Base-by-base conservation (phyloP, 2,329 filamentous ascomycete genomes). In the Colletotrichum sp. region DNA sequence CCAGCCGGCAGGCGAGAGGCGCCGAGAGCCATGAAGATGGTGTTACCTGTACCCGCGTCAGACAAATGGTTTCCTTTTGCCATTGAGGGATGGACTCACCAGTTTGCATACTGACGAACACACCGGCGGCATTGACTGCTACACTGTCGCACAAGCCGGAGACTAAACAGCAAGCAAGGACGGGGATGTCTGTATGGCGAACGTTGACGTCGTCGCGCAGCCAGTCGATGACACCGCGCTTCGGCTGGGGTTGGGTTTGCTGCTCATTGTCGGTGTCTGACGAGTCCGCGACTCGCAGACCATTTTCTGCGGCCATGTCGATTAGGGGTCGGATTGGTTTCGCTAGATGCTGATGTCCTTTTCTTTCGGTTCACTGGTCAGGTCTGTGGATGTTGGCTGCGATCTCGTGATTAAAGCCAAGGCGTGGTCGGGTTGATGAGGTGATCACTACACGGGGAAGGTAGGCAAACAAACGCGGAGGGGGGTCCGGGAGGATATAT, bases 21-120 rank as follows among this genome's bases (percentile, higher is more conserved):
- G 71, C 90, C 91, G 26, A 93, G 89, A 21, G 89, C 91, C 52
- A 93, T 86, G 83, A 93, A 92, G 79, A 93, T 89, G 12, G 91
- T 93, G 82, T 93, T 93, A 52, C 91, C 91, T 84, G 55, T 9
- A 7, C 15, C 18, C 12, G 44, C 10, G 26, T 75, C 8, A 72
- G 72, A 36, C 0, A 12, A 5, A 18, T 6, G 24, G 34, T 24
- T 5, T n/a, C n/a, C 3, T 32, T 1, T 8, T 1, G 18, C 9
- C 39, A 39, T 44, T 39, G 24, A 44, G 9, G 12, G 26, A 49
- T 26, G 28, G 3, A 63, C 66, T 67, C 15, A 75, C 75, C 75
- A 18, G 85, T 86, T 77, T 86, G 85, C 85, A 87, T 87, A 60
- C 82, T 84, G 28, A 86, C 85, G 70, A 86, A 86, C 63, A 85